phyloP scores from a whole-genome alignment of 805 yeast species.

The Cyberlindnera samutprakarnensis region DNA sequence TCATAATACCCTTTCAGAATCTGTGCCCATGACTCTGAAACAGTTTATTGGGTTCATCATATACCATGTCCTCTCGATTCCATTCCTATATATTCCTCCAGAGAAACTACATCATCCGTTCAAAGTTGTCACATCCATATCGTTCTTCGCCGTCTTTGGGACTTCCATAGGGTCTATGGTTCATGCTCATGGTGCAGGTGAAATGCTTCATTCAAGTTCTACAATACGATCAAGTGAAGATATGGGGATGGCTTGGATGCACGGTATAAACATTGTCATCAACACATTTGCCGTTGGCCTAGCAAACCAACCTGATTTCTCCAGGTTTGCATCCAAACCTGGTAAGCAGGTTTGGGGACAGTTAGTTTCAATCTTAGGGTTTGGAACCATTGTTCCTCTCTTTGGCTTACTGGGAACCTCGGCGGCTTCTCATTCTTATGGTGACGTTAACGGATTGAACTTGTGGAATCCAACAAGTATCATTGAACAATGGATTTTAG shows the following conservation, averaged over 20 bases:
- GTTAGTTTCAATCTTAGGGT: slow-evolving; percentile 26
- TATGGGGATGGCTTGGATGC: slow-evolving; percentile 26
- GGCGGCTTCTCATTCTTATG: slow-evolving; percentile 32
- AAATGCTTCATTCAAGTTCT: slow-evolving; percentile 22
- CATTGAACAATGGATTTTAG: slow-evolving; percentile 32
- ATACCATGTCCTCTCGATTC: slow-evolving; percentile 29
- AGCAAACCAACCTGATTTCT: slow-evolving; percentile 26
- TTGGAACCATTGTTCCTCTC: slow-evolving; percentile 37
- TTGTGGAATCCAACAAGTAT: slow-evolving; percentile 42
- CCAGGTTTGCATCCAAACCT: slow-evolving; percentile 31
- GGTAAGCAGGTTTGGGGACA: slow-evolving; percentile 33
- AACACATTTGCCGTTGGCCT: slow-evolving; percentile 25
- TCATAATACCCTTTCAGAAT: slow-evolving; percentile 31
- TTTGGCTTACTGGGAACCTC: slow-evolving; percentile 40
- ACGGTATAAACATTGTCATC: slow-evolving; percentile 23
- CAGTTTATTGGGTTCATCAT: slow-evolving; percentile 34
- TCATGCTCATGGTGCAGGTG: slow-evolving; percentile 27
- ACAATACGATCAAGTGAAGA: slow-evolving; percentile 21
- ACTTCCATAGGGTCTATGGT: slow-evolving; percentile 26
- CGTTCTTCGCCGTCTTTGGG: slow-evolving; percentile 29
- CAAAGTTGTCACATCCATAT: slow-evolving; percentile 21
- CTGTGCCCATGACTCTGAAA: slow-evolving; percentile 32
- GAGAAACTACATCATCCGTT: slow-evolving; percentile 25
- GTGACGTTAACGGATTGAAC: slow-evolving; percentile 20
- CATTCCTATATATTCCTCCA: slow-evolving; percentile 25